Evolutionary conservation across 2,329 filamentous ascomycete species (phyloP), one percentile per base, ranked within the genome.

Genomic region (Diaporthe sp.): DNA sequence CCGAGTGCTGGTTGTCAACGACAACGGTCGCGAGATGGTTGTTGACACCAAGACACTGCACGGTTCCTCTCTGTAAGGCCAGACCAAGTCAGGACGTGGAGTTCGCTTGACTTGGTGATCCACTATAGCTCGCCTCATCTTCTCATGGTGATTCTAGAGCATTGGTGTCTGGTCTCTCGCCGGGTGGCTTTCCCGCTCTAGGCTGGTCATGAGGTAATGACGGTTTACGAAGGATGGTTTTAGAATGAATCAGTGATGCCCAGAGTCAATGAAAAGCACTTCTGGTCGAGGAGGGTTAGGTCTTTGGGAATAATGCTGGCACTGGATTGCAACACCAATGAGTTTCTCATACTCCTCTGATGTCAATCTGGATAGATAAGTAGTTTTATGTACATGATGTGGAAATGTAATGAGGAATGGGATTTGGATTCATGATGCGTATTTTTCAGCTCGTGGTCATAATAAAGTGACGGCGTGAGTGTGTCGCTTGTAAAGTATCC

Each of bases 11-110:
- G 97, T 99, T 86, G 96, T 99, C 88, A 95, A 92, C 86, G 97
- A 99, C 87, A 90, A 93, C 82, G 96, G 95, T 81, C 92, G 94
- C 82, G 97, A 99, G 92, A 92, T 99, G 83, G 96, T 94, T 81
- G 97, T 99, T 81, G 97, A 99, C 92, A 97, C 97, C 92, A 98
- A 98, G 94, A 94, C 98, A 84, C 94, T 98, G 84, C 97, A 99
- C 89, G 91, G 91, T 83, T 92, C 91, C 79, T 90, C 89, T 82
- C 86, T 93, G 85, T 93, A 92, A 88, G 77, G 17, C 22, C 44
- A 39, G 46, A 37, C 1, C 31, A 55, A 44, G 34, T 12, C 42
- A 42, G 34, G 44, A 34, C 8, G 37, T 28, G 28, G 13, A 9
- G 22, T 6, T 28, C 51, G 28, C 53, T 34, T 31, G 42, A 53